Evolutionary conservation across 1,139 yeast species (phyloP).

Genomic region (Yamadazyma conglobata): DNA sequence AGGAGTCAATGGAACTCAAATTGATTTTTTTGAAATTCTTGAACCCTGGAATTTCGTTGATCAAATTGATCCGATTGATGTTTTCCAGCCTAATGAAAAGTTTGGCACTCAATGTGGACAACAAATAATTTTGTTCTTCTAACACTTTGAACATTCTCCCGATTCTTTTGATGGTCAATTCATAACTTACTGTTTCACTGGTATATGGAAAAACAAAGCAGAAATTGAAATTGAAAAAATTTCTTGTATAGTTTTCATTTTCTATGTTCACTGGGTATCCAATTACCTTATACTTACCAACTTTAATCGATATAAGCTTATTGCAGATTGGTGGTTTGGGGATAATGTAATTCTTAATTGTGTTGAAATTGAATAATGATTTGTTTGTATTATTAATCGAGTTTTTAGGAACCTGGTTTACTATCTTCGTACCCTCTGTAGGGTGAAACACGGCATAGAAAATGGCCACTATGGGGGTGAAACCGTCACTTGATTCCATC

Average conservation of each 20-base stretch:
- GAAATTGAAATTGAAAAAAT: conserved; percentile 88
- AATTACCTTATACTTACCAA: conserved; percentile 65
- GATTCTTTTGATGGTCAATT: conserved; percentile 75
- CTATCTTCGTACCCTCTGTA: conserved; percentile 91
- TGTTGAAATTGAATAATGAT: conserved; percentile 71
- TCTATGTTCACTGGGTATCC: conserved; percentile 91
- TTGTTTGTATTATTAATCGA: conserved; percentile 30
- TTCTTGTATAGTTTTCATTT: conserved; percentile 75
- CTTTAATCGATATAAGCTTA: conserved; percentile 68
- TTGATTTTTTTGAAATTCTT: conserved; percentile 40
- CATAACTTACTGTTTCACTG: conserved; percentile 81
- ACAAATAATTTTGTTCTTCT: conserved; percentile 80
- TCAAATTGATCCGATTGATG: conserved; percentile 11
- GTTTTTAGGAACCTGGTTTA: conserved; percentile 83
- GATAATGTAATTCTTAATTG: conserved; percentile 83
- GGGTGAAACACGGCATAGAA: conserved; percentile 94
- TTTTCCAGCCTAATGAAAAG: conserved; percentile 31
- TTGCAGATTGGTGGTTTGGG: conserved; percentile 94
- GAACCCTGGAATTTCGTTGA: conserved; percentile 35
- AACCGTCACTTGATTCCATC: conserved; percentile 53
- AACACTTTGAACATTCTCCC: conserved; percentile 87
- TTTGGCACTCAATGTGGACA: conserved; percentile 52
- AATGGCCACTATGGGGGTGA: conserved; percentile 79
- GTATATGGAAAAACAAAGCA: conserved; percentile 87
- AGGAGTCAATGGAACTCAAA: conserved; percentile 65